Percentiles rank a stretch among this genome's conserved stretches.
These are phyloP conservation scores for Pleurotus cornucopiae DNA, from an alignment of 768 basidiomycete species.

Conservation along the genomic window DNA sequence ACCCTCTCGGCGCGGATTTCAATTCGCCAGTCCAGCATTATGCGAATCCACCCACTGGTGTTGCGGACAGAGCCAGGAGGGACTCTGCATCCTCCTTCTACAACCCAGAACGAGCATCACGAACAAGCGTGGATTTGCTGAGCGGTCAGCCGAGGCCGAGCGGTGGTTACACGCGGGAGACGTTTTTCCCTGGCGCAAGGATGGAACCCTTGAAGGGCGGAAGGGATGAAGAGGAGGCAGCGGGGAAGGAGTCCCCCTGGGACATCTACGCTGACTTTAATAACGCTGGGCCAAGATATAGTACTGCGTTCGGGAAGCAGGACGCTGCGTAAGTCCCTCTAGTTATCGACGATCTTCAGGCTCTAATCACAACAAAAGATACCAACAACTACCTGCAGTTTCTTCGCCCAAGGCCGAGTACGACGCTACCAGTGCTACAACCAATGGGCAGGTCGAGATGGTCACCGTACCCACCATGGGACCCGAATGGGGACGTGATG, in stretches of 20 bases:
- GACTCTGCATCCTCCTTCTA: slow-evolving; percentile 76
- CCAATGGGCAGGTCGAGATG: slow-evolving; percentile 65
- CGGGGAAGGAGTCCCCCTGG: slow-evolving; percentile 48
- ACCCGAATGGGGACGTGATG: slow-evolving; percentile 81
- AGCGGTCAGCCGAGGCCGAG: slow-evolving; percentile 32
- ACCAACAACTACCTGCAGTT: slow-evolving; percentile 37
- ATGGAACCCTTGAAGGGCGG: slow-evolving; percentile 77
- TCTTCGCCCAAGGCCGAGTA: slow-evolving; percentile 34
- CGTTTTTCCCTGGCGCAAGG: slow-evolving; percentile 65
- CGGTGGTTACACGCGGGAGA: slow-evolving; percentile 72
- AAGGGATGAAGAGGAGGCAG: slow-evolving; percentile 56
- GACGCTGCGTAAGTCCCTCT: slow-evolving; percentile 40
- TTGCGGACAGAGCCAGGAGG: slow-evolving; percentile 32
- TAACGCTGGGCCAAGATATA: slow-evolving; percentile 78
- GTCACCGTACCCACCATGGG: slow-evolving; percentile 92
- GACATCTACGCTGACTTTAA: slow-evolving; percentile 90
- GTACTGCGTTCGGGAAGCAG: slow-evolving; percentile 49
- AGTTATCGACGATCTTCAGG: slow-evolving; percentile 8
- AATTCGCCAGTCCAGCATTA: slow-evolving; percentile 27
- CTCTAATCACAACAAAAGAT: slow-evolving; percentile 27
- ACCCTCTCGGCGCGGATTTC: slow-evolving; percentile 56
- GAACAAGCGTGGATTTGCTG: slow-evolving; percentile 45
- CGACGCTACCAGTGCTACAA: slow-evolving; percentile 23
- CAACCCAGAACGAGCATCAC: slow-evolving; percentile 40
- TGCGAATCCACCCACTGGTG: slow-evolving; percentile 9